A percentile compares a stretch with the other conserved stretches of the same genome.
phyloP scores from a whole-genome alignment of 768 basidiomycete genomes.

The Hypsizygus marmoreus region DNA sequence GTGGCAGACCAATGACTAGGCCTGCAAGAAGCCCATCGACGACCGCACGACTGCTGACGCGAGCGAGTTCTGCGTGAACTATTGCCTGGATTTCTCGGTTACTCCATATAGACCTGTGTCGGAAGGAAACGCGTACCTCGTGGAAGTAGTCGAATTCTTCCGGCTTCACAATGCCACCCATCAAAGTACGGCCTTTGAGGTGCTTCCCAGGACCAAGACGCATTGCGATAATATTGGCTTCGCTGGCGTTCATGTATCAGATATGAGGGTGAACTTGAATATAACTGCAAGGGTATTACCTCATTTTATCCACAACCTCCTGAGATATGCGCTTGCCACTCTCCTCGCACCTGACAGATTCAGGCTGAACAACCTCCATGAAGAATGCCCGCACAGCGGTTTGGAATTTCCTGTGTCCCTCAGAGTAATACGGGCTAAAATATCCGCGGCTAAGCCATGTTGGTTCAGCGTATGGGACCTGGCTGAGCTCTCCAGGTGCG shows the following conservation, averaged over 20 bases:
- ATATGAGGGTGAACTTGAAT: background rate
- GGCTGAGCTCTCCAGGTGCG: constrained; percentile 63
- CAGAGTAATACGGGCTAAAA: constrained; percentile 77
- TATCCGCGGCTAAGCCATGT: constrained; percentile 74
- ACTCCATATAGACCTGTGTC: background rate
- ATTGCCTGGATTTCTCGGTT: constrained; percentile 52
- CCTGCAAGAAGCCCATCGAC: constrained; percentile 85
- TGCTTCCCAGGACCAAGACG: constrained; percentile 90
- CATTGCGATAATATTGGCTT: constrained; percentile 83
- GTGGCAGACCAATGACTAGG: constrained; percentile 85
- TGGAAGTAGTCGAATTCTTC: constrained; percentile 96
- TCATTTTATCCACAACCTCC: constrained; percentile 81
- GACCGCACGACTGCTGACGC: constrained; percentile 84
- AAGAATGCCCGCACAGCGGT: constrained; percentile 75
- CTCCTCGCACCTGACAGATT: constrained; percentile 80
- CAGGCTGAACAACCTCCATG: constrained; percentile 71
- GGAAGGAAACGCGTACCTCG: constrained; percentile 48
- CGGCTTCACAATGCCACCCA: constrained; percentile 74
- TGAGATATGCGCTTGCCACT: constrained; percentile 86
- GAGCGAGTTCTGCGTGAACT: constrained; percentile 78
- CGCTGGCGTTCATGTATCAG: constrained; percentile 40
- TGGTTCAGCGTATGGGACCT: constrained; percentile 85
- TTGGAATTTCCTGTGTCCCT: constrained; percentile 75
- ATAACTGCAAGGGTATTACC: constrained; percentile 38
- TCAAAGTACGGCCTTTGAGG: constrained; percentile 72